Percentiles rank a stretch among this genome's conserved stretches.
These are phyloP conservation scores for Diospyros kaki DNA, from an alignment of 148 eudicot genomes.

Conservation along the genomic window DNA sequence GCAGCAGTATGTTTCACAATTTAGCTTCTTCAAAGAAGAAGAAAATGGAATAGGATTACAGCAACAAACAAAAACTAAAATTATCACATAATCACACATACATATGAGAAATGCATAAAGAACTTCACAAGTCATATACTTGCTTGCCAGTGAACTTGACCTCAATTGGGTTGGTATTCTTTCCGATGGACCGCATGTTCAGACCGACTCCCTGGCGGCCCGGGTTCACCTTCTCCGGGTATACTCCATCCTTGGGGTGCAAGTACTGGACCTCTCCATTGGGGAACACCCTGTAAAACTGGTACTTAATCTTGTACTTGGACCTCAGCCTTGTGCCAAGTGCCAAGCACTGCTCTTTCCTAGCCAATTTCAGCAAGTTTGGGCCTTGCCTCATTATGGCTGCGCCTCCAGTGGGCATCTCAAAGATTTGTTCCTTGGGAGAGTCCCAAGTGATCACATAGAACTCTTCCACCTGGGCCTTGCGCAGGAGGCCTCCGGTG, in stretches of 20 bases:
- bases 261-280: conserved; percentile 94
- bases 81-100: not conserved
- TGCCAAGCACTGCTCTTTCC: conserved; percentile 95
- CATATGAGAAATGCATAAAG: conserved; percentile 1
- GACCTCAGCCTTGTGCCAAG: conserved; percentile 87
- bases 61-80: not conserved
- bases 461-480: conserved; percentile 95
- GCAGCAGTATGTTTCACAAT: not conserved
- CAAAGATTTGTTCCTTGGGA: conserved; percentile 82
- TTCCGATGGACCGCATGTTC: conserved; percentile 90
- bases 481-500: conserved; percentile 82
- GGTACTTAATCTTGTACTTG: conserved; percentile 90
- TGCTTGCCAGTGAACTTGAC: conserved; percentile 98
- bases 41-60: conserved; percentile 1
- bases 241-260: conserved; percentile 97
- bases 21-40: not conserved
- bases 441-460: conserved; percentile 96
- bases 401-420: conserved; percentile 98
- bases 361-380: conserved; percentile 71
- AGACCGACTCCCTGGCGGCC: conserved; percentile 83
- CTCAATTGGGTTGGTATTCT: conserved; percentile 84
- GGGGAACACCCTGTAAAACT: conserved; percentile 94
- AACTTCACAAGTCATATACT: conserved; percentile 58
- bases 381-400: conserved; percentile 97
- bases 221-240: conserved; percentile 96